phyloP scores from a whole-genome alignment of 2,329 filamentous ascomycete genomes.

The Endocalyx cinctus region DNA sequence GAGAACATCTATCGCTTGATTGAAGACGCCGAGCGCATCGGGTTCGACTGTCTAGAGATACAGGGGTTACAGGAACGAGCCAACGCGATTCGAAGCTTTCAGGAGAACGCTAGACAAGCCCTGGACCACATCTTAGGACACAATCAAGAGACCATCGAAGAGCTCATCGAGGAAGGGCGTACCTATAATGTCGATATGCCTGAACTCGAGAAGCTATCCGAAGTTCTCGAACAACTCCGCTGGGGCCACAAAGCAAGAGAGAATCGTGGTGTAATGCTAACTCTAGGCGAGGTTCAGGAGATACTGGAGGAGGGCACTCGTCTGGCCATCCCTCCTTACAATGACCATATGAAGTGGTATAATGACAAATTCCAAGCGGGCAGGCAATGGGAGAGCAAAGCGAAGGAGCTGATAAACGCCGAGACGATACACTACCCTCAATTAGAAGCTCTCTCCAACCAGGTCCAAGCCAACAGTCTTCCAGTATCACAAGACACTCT shows the following conservation, averaged over 20 bases:
- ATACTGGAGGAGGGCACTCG: conserved; percentile 74
- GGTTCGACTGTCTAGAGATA: conserved; percentile 93
- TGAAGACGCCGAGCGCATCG: conserved; percentile 75
- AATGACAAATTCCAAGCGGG: conserved; percentile 73
- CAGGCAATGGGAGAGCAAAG: conserved; percentile 87
- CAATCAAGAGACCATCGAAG: conserved; percentile 73
- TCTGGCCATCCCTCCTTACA: conserved; percentile 72
- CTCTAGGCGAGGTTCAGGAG: conserved; percentile 71
- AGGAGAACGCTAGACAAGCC: conserved; percentile 66
- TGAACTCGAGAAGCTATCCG: conserved; percentile 78
- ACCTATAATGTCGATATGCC: conserved; percentile 88
- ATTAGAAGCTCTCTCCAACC: conserved; percentile 81
- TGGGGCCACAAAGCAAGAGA: conserved; percentile 78
- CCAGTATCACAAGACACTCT: conserved; percentile 82
- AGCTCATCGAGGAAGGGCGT: conserved; percentile 83
- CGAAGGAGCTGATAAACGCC: conserved; percentile 85
- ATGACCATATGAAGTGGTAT: conserved; percentile 73
- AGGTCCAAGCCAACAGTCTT: conserved; percentile 64
- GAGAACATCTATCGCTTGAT: conserved; percentile 84
- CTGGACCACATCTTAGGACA: conserved; percentile 62
- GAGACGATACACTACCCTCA: conserved; percentile 92
- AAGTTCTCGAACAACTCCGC: conserved; percentile 75
- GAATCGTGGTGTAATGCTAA: conserved; percentile 60
- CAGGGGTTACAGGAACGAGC: conserved; percentile 78
- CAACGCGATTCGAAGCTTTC: conserved; percentile 79